phyloP scores from a whole-genome alignment of 169 alveolate genomes.

The Plasmodium gallinaceum region DNA sequence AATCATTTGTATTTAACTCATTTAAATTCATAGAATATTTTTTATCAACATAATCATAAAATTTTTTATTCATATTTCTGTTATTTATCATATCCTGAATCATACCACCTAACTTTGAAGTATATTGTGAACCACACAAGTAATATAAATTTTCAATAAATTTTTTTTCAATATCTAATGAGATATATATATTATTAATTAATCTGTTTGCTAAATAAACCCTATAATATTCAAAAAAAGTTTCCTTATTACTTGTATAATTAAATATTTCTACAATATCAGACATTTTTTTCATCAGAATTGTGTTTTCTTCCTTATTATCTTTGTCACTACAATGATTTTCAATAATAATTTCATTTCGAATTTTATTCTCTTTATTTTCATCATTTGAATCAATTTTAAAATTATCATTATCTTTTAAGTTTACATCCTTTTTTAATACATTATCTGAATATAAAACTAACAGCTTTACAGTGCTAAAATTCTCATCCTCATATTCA shows the following conservation, averaged over 20 bases:
- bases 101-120: conserved; percentile 90
- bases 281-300: conserved; percentile 50
- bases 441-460: conserved; percentile 68
- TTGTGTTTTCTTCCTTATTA: not conserved
- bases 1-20: conserved; percentile 6
- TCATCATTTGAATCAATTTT: not conserved
- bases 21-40: conserved; percentile 8
- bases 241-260: conserved; percentile 67
- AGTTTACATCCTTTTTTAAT: conserved; percentile 6
- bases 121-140: conserved; percentile 88
- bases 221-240: conserved; percentile 63
- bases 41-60: conserved; percentile 31
- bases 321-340: not conserved
- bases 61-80: conserved; percentile 74
- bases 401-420: not conserved
- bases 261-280: conserved; percentile 65
- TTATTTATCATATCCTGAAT: conserved; percentile 82
- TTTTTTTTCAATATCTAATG: conserved; percentile 78
- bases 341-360: not conserved
- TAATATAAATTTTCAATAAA: conserved; percentile 84
- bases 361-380: not conserved
- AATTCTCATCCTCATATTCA: conserved; percentile 66
- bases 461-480: conserved; percentile 59
- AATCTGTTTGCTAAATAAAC: conserved; percentile 70
- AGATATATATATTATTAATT: conserved; percentile 62